Evolutionary conservation across 2,329 filamentous ascomycete genomes (phyloP).

Genomic region (Paramyrothecium sp.): DNA sequence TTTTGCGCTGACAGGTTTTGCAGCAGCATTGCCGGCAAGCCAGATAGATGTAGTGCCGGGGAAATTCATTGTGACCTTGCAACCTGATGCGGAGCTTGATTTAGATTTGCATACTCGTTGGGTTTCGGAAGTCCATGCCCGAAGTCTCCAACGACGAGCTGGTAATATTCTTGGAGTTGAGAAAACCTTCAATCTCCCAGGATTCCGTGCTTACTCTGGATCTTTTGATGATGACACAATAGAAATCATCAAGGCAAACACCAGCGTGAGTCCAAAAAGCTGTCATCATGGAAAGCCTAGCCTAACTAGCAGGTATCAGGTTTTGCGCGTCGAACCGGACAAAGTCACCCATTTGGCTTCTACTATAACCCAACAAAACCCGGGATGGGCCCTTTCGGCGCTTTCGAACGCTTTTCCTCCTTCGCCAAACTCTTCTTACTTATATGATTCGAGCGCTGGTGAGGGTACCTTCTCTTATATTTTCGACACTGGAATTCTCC

Average conservation of each 20-base stretch:
- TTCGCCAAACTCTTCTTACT: slow-evolving; percentile 18
- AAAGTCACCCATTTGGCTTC: not conserved
- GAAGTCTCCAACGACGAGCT: not conserved
- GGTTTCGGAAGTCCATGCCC: not conserved
- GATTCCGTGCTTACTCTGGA: not conserved
- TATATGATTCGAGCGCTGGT: slow-evolving; percentile 32
- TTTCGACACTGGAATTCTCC: slow-evolving; percentile 39
- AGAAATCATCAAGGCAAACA: not conserved
- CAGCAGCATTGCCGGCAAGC: not conserved
- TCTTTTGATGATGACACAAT: not conserved
- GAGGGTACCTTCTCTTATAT: slow-evolving; percentile 38
- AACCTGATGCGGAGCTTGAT: not conserved
- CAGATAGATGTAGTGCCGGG: not conserved
- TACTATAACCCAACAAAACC: not conserved
- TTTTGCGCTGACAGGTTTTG: not conserved
- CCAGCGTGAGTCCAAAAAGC: not conserved
- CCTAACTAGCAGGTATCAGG: no score
- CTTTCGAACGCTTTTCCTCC: not conserved
- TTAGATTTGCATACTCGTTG: not conserved
- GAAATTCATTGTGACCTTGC: not conserved
- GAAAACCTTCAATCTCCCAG: not conserved
- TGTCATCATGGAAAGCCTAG: no score
- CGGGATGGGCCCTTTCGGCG: not conserved
- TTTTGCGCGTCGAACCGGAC: not conserved
- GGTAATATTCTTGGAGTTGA: not conserved